A percentile compares a stretch with the other conserved stretches of the same genome.
Evolutionary conservation across 2,329 filamentous ascomycete species (phyloP).

Genomic region (Delphinella strobiligena): DNA sequence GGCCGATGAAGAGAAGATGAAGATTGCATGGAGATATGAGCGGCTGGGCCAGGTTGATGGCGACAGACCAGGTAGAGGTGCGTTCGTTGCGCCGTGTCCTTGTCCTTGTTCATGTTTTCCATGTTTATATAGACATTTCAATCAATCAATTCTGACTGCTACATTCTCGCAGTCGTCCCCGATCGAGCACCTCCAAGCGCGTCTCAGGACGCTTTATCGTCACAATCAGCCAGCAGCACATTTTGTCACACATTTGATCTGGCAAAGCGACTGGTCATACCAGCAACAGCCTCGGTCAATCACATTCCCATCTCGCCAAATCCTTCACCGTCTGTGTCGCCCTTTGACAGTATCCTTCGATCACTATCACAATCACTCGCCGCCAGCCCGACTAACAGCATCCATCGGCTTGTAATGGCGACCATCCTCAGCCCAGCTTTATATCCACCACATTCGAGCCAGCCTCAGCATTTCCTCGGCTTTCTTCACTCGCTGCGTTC

Average conservation of each 20-base stretch:
- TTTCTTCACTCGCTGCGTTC: conserved; percentile 71
- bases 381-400: conserved; percentile 43
- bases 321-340: conserved; percentile 45
- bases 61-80: conserved; percentile 44
- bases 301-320: conserved; percentile 50
- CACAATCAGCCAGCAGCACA: conserved; percentile 15
- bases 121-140: conserved; percentile 5
- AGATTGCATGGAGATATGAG: conserved; percentile 98
- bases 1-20: conserved; percentile 66
- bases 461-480: conserved; percentile 61
- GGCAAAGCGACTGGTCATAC: conserved; percentile 35
- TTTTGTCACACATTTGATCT: conserved; percentile 43
- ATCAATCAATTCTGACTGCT: conserved; percentile 7
- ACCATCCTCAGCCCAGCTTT: conserved; percentile 74
- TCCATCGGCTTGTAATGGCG: conserved; percentile 79
- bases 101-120: no score
- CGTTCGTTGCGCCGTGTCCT: conserved; percentile 19
- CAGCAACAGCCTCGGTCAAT: conserved; percentile 28
- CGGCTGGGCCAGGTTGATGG: conserved; percentile 57
- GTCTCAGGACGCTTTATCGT: conserved; percentile 3
- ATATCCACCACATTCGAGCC: conserved; percentile 57
- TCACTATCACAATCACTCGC: conserved; percentile 45
- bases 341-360: conserved; percentile 52
- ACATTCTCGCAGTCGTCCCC: conserved; percentile 5
- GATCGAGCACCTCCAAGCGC: conserved; percentile 7